Base-by-base conservation (phyloP, 2,329 filamentous ascomycete species). In the Fusarium xylarioides region DNA sequence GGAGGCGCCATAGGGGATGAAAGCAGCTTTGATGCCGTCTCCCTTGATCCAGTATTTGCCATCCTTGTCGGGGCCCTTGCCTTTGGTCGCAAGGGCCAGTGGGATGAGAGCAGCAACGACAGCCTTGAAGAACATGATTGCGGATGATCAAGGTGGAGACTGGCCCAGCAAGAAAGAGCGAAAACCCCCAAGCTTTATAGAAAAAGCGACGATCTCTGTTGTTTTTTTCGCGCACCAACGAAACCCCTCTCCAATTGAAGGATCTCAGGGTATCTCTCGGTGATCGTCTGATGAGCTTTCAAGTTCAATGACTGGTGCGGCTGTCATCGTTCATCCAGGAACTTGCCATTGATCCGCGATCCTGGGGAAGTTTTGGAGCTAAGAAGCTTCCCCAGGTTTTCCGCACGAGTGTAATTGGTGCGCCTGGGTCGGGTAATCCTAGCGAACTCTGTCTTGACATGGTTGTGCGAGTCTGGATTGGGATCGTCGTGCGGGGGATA, bases 1-100 rank as follows among this genome's bases (percentile, higher is more conserved):
- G 66, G 90, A 90, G 12, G 92, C 93, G 69, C 92, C 93, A 77
- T 95, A 95, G 2, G 91, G 86, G 50, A 95, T 91, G 81, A 95
- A 95, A 52, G 86, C 84, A 14, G 90, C 92, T 57, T 89, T 84
- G 75, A 95, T 91, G 64, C 89, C 89, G 57, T 90, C 85, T 71
- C 91, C 90, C 66, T 86, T 84, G 80, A 95, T 89, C 84, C 90
- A 91, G 84, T 94, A 95, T 81, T 95, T 93, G 70, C 90, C 90
- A 74, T 91, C 81, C 72, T 83, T 80, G 77, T 91, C 89, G 0
- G 89, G 86, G 28, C 82, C 68, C 26, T 68, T 71, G 42, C 63
- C 73, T 21, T 71, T 70, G 64, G 63, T 47, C n/a, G 74, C 72
- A 35, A 66, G 44, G 49, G 61, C 61, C 9, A 52, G 40, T 37